Evolutionary conservation across 2,329 filamentous ascomycete species (phyloP), one percentile per base, ranked within the genome.

Genomic region (Penicillium sp.): DNA sequence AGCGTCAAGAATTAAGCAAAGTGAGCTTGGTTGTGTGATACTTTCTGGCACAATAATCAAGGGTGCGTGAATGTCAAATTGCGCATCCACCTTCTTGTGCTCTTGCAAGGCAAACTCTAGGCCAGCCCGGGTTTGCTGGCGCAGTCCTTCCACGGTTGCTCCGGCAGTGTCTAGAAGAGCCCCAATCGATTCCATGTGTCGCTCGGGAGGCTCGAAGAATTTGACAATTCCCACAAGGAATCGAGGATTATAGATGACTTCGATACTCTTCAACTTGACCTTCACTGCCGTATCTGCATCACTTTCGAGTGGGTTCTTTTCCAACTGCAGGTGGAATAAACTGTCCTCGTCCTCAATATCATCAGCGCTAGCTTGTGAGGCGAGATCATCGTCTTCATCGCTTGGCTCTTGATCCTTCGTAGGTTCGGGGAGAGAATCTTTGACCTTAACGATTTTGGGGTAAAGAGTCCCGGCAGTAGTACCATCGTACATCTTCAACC

Each of bases 131-230:
- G 95, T 99, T 75, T 99, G 95, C 70, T 97, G 92, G 32, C 95
- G 84, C 55, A 99, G 80, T 7, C 92, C 93, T 73, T 99, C 93
- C 0, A 99, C 93, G 0, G 94, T 99, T 1, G 93, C 93, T 23
- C 94, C 92, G 5, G 94, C 94, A 43, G 88, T 91, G 73, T 99
- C 95, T 86, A 99, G 90, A 52, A 99, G 81, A 1, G 94, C 95
- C 11, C 86, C 89, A 63, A 99, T 97, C 9, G 94, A 99, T 69
- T 99, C 94, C 92, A 99, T 97, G 70, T 99, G 95, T 47, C 92
- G 84, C 71, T 97, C 92, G 0, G 94, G 95, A 0, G 94, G 94
- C 59, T 93, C 88, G 79, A 99, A 99, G 77, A 99, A 99, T 63
- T 91, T 91, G 49, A 88, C 90, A 36, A 97, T 85, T 45, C 94